A percentile compares a stretch with the other conserved stretches of the same genome.
Conservation (phyloP, 225 moss, liverwort and hornwort species). For the Neckera pumila region DNA sequence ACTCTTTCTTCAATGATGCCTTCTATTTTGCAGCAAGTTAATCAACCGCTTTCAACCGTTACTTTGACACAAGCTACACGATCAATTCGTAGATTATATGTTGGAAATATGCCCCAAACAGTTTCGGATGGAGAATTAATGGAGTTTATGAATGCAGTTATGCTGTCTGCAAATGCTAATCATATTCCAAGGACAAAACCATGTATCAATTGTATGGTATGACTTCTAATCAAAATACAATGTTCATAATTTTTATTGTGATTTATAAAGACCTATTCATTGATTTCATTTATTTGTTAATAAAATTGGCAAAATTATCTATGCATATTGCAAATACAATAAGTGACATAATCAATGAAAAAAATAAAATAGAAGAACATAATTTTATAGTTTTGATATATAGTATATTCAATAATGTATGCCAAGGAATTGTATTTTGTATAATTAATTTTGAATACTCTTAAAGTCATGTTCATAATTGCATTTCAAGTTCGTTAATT, state of each 20-base stretch:
- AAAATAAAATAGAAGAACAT: background rate
- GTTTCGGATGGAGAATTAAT: conserved; percentile 86
- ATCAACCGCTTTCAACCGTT: conserved; percentile 41
- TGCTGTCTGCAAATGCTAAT: conserved; percentile 76
- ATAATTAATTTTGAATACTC: background rate
- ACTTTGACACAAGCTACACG: conserved; percentile 80
- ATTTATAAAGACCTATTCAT: no score
- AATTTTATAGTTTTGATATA: background rate
- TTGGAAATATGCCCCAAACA: conserved; percentile 78
- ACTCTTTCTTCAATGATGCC: conserved; percentile 40
- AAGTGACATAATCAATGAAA: background rate
- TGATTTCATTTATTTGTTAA: background rate
- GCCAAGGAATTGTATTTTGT: accelerated
- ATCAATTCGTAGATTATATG: conserved; percentile 64
- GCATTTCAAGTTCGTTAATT: background rate
- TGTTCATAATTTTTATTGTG: background rate
- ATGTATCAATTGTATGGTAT: conserved; percentile 83
- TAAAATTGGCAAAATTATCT: background rate
- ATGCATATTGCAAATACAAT: background rate
- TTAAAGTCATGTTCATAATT: no score
- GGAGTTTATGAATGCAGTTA: conserved; percentile 91
- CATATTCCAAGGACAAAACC: conserved; percentile 80
- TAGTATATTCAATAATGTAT: background rate
- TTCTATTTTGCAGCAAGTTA: conserved; percentile 51
- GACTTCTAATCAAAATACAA: background rate